Percentiles rank a stretch among this genome's conserved stretches.
These are phyloP conservation scores for Phaeosphaeriaceae sp. DNA, from an alignment of 2,329 filamentous ascomycete genomes.

Conservation along the genomic window DNA sequence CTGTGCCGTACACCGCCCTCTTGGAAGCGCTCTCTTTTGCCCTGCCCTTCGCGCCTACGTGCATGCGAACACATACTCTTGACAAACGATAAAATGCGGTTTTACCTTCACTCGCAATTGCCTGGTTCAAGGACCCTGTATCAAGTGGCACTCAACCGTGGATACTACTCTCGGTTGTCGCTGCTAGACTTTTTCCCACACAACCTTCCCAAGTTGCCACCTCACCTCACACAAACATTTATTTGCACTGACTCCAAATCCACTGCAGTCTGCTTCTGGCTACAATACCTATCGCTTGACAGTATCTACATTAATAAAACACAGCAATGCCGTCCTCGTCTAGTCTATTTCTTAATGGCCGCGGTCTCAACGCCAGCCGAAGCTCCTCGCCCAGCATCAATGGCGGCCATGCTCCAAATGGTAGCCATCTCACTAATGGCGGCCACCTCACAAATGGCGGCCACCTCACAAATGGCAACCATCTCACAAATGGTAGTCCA, in stretches of 20 bases:
- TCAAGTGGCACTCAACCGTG: no score
- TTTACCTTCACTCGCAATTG: conserved; percentile 18
- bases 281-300: background rate
- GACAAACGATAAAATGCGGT: conserved; percentile 9
- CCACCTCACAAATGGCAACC: no score
- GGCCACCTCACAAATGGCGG: no score
- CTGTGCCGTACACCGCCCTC: conserved; percentile 17
- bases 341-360: no score
- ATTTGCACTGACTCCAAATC: background rate
- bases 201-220: background rate
- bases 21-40: conserved; percentile 10
- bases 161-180: background rate
- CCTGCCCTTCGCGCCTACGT: conserved; percentile 12
- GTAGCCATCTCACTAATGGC: no score
- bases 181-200: background rate
- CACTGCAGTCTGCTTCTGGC: background rate
- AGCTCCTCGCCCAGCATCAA: no score
- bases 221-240: background rate
- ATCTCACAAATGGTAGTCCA: no score
- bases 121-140: no score
- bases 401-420: no score
- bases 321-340: no score
- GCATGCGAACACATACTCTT: conserved; percentile 19
- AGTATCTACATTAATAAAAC: no score
- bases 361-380: no score